Evolutionary conservation across 345 rosid species (phyloP).

Genomic region (Acer yangbiense): DNA sequence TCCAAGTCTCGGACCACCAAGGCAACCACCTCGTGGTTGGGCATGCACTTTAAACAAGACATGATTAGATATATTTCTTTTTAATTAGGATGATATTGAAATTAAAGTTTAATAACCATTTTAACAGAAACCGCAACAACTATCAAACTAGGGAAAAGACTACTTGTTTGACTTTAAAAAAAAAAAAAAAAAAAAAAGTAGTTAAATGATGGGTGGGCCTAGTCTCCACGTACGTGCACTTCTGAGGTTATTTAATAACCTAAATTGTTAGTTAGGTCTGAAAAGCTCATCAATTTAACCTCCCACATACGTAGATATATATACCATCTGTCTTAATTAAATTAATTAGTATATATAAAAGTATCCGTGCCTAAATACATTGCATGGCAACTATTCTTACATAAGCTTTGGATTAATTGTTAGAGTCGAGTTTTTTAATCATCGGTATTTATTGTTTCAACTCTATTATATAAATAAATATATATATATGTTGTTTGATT

Average conservation of each 20-base stretch:
- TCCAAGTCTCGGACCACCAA: no score
- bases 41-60: not conserved
- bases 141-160: not conserved
- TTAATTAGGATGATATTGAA: not conserved
- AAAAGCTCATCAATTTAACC: slow-evolving; percentile 29
- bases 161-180: slow-evolving; percentile 11
- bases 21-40: not conserved
- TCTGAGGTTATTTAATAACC: slow-evolving; percentile 1
- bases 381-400: not conserved
- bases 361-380: not conserved
- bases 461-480: no score
- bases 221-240: slow-evolving; percentile 38
- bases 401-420: slow-evolving; percentile 3
- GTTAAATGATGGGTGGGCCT: slow-evolving; percentile 13
- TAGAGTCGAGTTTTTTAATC: not conserved
- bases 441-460: not conserved
- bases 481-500: no score
- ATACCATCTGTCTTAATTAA: no score
- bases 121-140: not conserved
- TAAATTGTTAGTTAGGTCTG: slow-evolving; percentile 40
- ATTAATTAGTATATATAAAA: not conserved
- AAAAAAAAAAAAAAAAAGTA: not conserved
- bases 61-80: not conserved
- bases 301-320: not conserved
- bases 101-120: not conserved